A percentile compares a stretch with the other conserved stretches of the same genome.
Evolutionary conservation across 768 basidiomycete species (phyloP).

Genomic region (Scleroderma citrinum): DNA sequence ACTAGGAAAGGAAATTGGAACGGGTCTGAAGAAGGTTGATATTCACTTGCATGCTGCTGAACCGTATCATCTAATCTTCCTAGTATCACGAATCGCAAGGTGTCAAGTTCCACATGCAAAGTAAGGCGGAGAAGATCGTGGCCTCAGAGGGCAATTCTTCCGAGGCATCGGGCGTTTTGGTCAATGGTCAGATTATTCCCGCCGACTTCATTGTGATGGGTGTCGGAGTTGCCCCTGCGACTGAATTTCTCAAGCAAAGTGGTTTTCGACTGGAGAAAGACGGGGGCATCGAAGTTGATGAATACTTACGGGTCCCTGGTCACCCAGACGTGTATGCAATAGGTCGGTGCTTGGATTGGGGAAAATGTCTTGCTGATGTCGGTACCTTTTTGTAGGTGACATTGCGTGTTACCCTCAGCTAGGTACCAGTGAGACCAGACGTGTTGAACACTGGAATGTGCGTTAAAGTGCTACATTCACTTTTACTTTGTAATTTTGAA

Average conservation of each 20-base stretch:
- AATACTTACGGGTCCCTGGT: slow-evolving; percentile 56
- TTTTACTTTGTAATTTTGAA: background rate
- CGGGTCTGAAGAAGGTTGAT: slow-evolving; percentile 65
- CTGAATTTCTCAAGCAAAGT: slow-evolving; percentile 69
- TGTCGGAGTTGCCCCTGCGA: slow-evolving; percentile 81
- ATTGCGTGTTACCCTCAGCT: slow-evolving; percentile 74
- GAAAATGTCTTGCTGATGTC: background rate
- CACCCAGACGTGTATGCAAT: slow-evolving; percentile 60
- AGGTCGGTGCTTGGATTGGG: slow-evolving; percentile 32
- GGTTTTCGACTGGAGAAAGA: slow-evolving; percentile 67
- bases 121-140: slow-evolving; percentile 61
- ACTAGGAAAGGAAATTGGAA: slow-evolving; percentile 75
- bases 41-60: background rate
- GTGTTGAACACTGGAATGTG: slow-evolving; percentile 93
- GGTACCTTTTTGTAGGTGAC: slow-evolving; percentile 43
- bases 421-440: slow-evolving; percentile 40
- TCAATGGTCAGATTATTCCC: slow-evolving; percentile 57
- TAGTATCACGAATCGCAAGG: slow-evolving; percentile 80
- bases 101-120: slow-evolving; percentile 77
- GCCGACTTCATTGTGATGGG: slow-evolving; percentile 83
- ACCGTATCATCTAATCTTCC: background rate
- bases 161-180: slow-evolving; percentile 57
- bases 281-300: slow-evolving; percentile 73
- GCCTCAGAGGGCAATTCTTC: slow-evolving; percentile 46
- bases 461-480: background rate